Base-by-base conservation (phyloP, 1,284 basidiomycete species). In the Athelia sp. region DNA sequence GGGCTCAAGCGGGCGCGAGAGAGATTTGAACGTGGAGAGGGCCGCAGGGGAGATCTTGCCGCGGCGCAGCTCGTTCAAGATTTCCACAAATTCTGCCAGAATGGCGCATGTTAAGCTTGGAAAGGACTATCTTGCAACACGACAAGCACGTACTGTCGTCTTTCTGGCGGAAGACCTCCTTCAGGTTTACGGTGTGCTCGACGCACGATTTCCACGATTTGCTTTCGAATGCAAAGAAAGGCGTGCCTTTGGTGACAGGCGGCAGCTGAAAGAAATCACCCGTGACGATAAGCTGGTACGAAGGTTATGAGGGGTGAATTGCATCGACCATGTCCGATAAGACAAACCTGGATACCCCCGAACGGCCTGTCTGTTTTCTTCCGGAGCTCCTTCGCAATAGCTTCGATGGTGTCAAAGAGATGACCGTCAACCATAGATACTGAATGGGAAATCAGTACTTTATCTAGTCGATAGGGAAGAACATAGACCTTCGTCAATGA, bases 191-290 rank as follows among this genome's bases (percentile, higher is more conserved):
- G 2, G 82, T 87, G 55, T 83, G 73, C 44, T 73, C 66, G 54
- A 94, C 82, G 34, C 81, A 81, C 19, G 73, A 66, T 14, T 74
- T 67, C 92, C 92, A 95, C 21, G 79, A 77, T 29, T 76, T 70
- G 13, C 87, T 85, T 60, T 94, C 88, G 59, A 95, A 94, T 1
- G 84, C 84, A 56, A 91, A 92, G 42, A 67, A 58, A 2, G 62
- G 61, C 1, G 54, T 55, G 23, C 55, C 59, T 43, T 70, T 63
- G 13, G 61, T 62, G 3, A 95, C 84, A 0, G 92, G 92, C 0
- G 92, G 92, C 1, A 95, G 73, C 64, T 95, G 91, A 67, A 91
- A 92, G 66, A 93, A 93, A 64, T 93, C 90, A 4, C 91, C 90
- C 0, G 88, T 88, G n/a, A 91, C 70, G 48, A 94, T 79, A 50